These are phyloP conservation scores for Yarrowia galli DNA, from an alignment of 1,139 yeast species.

Conservation along the genomic window DNA sequence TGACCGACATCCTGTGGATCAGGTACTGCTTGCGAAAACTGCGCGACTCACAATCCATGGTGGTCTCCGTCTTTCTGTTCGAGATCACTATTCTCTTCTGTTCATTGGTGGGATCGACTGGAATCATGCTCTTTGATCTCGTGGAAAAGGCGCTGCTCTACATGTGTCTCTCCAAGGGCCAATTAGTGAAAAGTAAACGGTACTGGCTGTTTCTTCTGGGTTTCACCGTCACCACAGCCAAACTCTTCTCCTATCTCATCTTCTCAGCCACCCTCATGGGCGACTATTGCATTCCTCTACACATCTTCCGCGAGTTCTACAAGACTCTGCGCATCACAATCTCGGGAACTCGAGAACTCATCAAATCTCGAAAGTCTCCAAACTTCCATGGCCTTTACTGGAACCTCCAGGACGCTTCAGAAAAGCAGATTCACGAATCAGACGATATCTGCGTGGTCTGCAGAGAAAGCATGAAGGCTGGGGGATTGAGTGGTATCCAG, in stretches of 20 bases:
- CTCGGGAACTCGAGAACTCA: constrained; percentile 45
- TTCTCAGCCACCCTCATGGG: constrained; percentile 46
- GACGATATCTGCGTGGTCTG: constrained; percentile 69
- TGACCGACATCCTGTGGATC: constrained; percentile 45
- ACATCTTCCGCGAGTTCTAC: constrained; percentile 47
- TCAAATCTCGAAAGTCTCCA: constrained; percentile 43
- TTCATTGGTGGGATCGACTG: constrained; percentile 39
- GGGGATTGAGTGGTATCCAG: constrained; percentile 29
- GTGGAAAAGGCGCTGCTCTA: constrained; percentile 42
- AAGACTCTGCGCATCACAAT: constrained; percentile 46
- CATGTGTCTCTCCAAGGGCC: constrained; percentile 41
- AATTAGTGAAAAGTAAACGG: constrained; percentile 17
- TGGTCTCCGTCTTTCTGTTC: constrained; percentile 39
- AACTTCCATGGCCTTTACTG: constrained; percentile 29
- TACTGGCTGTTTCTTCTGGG: constrained; percentile 33
- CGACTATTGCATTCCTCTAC: constrained; percentile 47
- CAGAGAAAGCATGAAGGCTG: constrained; percentile 50
- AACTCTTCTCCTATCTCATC: constrained; percentile 42
- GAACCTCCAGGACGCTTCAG: constrained; percentile 35
- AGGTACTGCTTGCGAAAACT: constrained; percentile 42
- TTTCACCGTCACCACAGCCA: constrained; percentile 8
- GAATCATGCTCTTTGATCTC: constrained; percentile 39
- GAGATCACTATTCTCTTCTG: constrained; percentile 40
- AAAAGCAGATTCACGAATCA: constrained; percentile 41
- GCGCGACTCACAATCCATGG: constrained; percentile 35